Conservation (phyloP, 129 eudicot species). For the Heracleum sosnowskyi region DNA sequence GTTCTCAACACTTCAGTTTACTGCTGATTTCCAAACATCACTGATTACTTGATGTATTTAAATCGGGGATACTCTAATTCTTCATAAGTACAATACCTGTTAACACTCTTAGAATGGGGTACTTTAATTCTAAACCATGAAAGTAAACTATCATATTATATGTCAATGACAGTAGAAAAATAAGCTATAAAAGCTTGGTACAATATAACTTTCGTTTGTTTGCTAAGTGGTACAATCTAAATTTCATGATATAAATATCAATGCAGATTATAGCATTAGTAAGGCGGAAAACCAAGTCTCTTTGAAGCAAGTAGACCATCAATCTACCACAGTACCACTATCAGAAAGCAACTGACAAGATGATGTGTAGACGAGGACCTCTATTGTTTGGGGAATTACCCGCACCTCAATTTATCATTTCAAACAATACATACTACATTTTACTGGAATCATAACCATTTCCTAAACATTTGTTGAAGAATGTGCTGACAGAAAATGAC, state of each 20-base stretch:
- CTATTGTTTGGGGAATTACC: not conserved
- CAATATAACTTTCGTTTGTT: too few species aligned
- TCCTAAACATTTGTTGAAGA: not conserved
- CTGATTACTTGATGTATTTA: too few species aligned
- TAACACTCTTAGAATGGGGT: too few species aligned
- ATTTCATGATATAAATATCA: not conserved
- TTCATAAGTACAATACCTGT: too few species aligned
- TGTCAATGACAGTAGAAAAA: not conserved
- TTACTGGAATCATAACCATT: not conserved
- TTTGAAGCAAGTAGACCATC: not conserved
- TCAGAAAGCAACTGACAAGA: not conserved
- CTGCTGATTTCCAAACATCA: too few species aligned
- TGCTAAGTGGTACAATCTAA: too few species aligned
- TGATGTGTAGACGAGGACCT: not conserved
- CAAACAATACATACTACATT: not conserved
- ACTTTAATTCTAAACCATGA: not conserved
- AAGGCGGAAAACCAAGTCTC: not conserved
- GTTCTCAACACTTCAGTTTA: too few species aligned
- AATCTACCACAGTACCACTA: not conserved
- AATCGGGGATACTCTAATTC: too few species aligned
- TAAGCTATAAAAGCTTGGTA: not conserved
- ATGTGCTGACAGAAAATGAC: not conserved
- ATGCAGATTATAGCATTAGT: not conserved
- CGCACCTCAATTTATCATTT: not conserved
- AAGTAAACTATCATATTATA: too few species aligned